phyloP scores from a whole-genome alignment of 306 rosid species.

The Myrica gale region DNA sequence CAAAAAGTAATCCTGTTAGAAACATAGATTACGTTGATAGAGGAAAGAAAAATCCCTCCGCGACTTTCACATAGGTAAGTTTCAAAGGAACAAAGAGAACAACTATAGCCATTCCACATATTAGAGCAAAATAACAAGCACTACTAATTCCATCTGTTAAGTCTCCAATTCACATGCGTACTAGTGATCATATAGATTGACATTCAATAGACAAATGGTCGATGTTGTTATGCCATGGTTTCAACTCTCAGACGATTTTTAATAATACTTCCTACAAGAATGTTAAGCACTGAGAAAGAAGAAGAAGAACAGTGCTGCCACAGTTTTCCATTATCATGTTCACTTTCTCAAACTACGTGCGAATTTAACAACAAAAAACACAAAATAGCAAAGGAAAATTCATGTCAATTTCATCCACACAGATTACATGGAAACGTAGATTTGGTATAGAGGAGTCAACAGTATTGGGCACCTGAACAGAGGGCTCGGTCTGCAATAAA shows the following conservation, averaged over 20 bases:
- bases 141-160: neutral
- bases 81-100: neutral
- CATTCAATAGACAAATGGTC: too few relatives aligned
- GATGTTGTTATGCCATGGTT: neutral
- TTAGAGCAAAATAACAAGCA: neutral
- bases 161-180: neutral
- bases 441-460: neutral
- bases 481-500: constrained; percentile 65
- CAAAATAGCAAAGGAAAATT: neutral
- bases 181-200: neutral
- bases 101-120: neutral
- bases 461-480: constrained; percentile 55
- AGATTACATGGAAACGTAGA: neutral
- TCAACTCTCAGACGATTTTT: neutral
- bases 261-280: constrained; percentile 1
- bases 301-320: neutral
- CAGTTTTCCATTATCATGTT: neutral
- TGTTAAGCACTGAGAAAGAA: neutral
- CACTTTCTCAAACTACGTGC: neutral
- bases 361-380: neutral
- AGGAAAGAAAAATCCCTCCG: neutral
- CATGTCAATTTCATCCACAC: neutral
- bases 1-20: constrained; percentile 1
- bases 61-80: neutral
- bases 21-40: neutral